These are phyloP conservation scores for Hemerocallis citrina DNA, from an alignment of 106 monocot genomes.

Conservation along the genomic window DNA sequence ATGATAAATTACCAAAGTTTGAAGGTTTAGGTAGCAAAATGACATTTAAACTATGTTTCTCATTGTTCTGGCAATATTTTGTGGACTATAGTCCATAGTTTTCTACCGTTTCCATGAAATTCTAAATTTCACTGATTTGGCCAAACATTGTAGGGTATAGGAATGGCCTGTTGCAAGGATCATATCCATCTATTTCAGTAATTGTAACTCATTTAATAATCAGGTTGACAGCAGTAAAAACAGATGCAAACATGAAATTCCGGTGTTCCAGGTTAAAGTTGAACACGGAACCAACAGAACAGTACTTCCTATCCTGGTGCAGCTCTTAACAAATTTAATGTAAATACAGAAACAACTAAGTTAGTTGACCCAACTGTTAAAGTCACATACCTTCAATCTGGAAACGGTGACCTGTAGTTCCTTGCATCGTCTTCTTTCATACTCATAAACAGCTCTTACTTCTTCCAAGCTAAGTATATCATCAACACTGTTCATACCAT, in stretches of 20 bases:
- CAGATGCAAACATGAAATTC: not conserved
- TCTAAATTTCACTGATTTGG: too few relatives aligned
- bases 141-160: too few relatives aligned
- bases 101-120: too few relatives aligned
- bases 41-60: too few relatives aligned
- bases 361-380: not conserved
- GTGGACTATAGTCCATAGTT: too few relatives aligned
- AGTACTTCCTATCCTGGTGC: not conserved
- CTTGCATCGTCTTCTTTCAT: conserved; percentile 63
- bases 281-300: not conserved
- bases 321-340: not conserved
- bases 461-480: conserved; percentile 31
- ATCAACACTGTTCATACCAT: conserved; percentile 11
- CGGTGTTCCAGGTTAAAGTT: not conserved
- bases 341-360: not conserved
- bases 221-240: not conserved
- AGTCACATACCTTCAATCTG: conserved; percentile 56
- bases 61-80: too few relatives aligned
- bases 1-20: too few relatives aligned
- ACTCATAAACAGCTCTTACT: conserved; percentile 53
- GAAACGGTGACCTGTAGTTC: conserved; percentile 63
- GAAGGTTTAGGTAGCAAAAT: too few relatives aligned
- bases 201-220: not conserved
- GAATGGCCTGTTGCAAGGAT: not conserved
- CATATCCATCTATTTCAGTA: not conserved